Conservation (phyloP, 2,329 filamentous ascomycete species). For the Zelopaecilomyces penicillatus region DNA sequence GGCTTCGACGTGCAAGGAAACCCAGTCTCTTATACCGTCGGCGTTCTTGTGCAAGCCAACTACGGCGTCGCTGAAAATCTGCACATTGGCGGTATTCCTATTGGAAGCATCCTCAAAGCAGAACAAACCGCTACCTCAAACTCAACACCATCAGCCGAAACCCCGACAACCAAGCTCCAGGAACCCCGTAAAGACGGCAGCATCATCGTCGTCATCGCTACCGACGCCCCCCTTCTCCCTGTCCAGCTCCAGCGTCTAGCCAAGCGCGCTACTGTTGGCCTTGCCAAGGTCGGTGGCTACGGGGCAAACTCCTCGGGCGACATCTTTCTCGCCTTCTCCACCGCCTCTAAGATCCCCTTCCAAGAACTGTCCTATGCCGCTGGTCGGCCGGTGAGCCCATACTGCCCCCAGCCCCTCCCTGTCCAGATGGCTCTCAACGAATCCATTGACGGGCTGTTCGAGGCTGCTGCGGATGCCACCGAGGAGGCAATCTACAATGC, state of each 20-base stretch:
- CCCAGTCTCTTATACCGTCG: slow-evolving; percentile 46
- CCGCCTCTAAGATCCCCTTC: slow-evolving; percentile 39
- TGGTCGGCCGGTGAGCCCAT: not conserved
- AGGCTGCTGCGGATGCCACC: slow-evolving; percentile 52
- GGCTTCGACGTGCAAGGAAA: slow-evolving; percentile 28
- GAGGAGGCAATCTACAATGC: slow-evolving; percentile 61
- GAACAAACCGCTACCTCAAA: slow-evolving; percentile 5
- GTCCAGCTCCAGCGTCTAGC: slow-evolving; percentile 39
- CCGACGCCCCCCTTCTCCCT: slow-evolving; percentile 23
- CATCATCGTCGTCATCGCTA: slow-evolving; percentile 26
- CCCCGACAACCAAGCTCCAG: slow-evolving; percentile 4
- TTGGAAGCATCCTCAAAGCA: slow-evolving; percentile 48
- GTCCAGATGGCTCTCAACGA: slow-evolving; percentile 39
- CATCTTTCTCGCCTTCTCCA: slow-evolving; percentile 60
- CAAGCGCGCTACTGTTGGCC: slow-evolving; percentile 52
- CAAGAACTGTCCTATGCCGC: slow-evolving; percentile 19
- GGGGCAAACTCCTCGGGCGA: slow-evolving; percentile 56
- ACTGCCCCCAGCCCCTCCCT: not conserved
- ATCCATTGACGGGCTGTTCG: slow-evolving; percentile 53
- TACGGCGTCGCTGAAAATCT: slow-evolving; percentile 52
- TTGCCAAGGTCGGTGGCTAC: slow-evolving; percentile 52
- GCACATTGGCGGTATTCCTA: slow-evolving; percentile 50
- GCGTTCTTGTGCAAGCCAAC: slow-evolving; percentile 56
- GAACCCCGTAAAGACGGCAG: slow-evolving; percentile 27
- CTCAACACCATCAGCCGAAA: not conserved